Base-by-base conservation (phyloP, 768 basidiomycete species). In the Panellus pusillus region DNA sequence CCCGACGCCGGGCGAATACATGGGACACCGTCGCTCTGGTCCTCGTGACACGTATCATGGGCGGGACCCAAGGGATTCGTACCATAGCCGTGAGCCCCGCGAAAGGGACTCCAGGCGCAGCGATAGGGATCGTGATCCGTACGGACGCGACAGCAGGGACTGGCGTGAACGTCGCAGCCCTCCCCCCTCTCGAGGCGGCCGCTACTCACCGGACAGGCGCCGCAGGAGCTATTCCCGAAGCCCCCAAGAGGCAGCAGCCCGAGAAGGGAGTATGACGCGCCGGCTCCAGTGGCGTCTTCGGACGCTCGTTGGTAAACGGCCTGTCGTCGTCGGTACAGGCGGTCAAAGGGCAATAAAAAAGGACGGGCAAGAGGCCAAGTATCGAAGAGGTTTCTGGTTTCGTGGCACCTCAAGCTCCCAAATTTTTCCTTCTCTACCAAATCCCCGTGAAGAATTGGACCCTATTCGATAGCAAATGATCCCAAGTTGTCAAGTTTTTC, bases 1-100 rank as follows among this genome's bases (percentile, higher is more conserved):
- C 90, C 13, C 97, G 9, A 99, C 96, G 9, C 96, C 96, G 4
- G 96, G 96, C 56, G 92, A 97, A 74, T 99, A 98, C 70, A 96
- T 96, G 91, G 93, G 96, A 12, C 89, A 91, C 61, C 83, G 90
- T 44, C 87, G 89, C 49, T 71, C 80, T 14, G 66, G 66, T 29
- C 52, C 63, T 38, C 69, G 75, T 18, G 75, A 77, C 48, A 67
- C 71, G 18, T 70, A 74, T 57, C 67, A 66, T 71, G 37, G 63
- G 36, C 61, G 72, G 40, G 71, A 72, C 49, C 65, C 64, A 64
- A 77, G 81, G 54, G 82, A 79, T 58, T 66, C 70, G 7, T 73
- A 76, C 52, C 58, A 57, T 24, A 61, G 54, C 40, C 48, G 63
- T 5, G 57, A 52, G 39, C 61, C 72, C 54, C 75, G 75, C 49